Base-by-base conservation (phyloP, 805 yeast species). In the Debaryomyces castellii region DNA sequence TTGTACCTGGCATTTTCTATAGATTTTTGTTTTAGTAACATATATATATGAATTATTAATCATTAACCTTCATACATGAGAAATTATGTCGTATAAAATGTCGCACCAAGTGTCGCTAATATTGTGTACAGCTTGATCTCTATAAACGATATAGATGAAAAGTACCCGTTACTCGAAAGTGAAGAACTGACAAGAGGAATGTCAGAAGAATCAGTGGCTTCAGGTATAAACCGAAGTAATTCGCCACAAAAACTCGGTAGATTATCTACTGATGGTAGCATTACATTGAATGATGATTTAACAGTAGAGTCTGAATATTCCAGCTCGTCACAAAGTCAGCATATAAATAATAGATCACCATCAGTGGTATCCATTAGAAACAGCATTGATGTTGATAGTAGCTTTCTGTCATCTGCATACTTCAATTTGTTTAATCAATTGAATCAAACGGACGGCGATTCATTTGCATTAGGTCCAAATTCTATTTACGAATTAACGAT, bases 401-500 rank as follows among this genome's bases (percentile, higher is more conserved):
- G 62, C 28, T 60, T 59, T 35, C 63, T 59, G 60, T 60, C 67
- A 3, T 57, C 64, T 20, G 58, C 55, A 4, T 56, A 52, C 46
- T 59, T 60, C 49, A 59, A 57, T 24, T 50, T 46, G 24, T 50
- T 54, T 43, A 49, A 46, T 18, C 58, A 55, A 24, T n/a, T 14
- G 12, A 18, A 30, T 20, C 55, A 55, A 23, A 59, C 57, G 9
- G 46, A 47, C 11, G 38, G 20, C 10, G 51, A 57, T 11, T 56
- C 53, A 17, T 75, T 82, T 20, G 84, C 87, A 1, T 60, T 85
- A 52, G 88, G 88, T 1, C 82, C 86, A 41, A 88, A 87, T 57
- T 84, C 96, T 4, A 82, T 89, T 27, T 87, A 77, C 58, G 94
- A 87, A 55, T 69, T 90, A 43, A 84, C 90, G 1, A 78, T 84